Base-by-base conservation (phyloP, 345 rosid genomes). In the Gossypium thurberi region DNA sequence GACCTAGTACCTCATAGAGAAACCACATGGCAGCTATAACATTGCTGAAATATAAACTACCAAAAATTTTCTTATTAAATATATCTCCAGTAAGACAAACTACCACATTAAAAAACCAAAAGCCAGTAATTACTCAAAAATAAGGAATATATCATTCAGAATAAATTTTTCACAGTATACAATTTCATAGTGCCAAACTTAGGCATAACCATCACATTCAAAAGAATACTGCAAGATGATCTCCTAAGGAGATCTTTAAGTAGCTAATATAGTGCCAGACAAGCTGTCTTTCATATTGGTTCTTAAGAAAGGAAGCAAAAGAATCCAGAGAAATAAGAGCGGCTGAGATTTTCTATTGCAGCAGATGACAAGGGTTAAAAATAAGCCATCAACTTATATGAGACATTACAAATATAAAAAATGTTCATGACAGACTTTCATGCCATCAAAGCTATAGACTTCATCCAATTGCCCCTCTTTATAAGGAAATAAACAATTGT, bases 101-200 rank as follows among this genome's bases (percentile, higher is more conserved):
- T 40, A 20, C 62, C 47, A 68, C 26, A 10, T 26, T 37, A 65
- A 58, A 51, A 68, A 53, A 15, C 47, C 9, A 65, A 28, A 10
- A 26, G 28, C 25, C 71, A 63, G 59, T 53, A 47, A 21, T 64
- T 48, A 62, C 48, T 53, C 21, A 69, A 65, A 70, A 65, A 21
- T n/a, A 14, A 14, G 53, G 37, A 65, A 13, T 44, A 64, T 13
- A 18, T 13, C 17, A 42, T 18, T 64, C 6, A 18, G 21, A 64
- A 42, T 11, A 42, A 43, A 17, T 42, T 42, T 10, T 17, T 63
- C 3, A 40, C 8, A n/a, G 11, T 64, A 18, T 11, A n/a, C 2
- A 42, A 64, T 64, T 42, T 5, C 8, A 1, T 64, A 42, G 69
- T 18, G 50, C 51, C 51, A 63, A 40, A 56, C 0, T 18, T 9